Evolutionary conservation across 2,329 filamentous ascomycete species (phyloP), one percentile per base, ranked within the genome.

Genomic region (Talaromyces sp.): DNA sequence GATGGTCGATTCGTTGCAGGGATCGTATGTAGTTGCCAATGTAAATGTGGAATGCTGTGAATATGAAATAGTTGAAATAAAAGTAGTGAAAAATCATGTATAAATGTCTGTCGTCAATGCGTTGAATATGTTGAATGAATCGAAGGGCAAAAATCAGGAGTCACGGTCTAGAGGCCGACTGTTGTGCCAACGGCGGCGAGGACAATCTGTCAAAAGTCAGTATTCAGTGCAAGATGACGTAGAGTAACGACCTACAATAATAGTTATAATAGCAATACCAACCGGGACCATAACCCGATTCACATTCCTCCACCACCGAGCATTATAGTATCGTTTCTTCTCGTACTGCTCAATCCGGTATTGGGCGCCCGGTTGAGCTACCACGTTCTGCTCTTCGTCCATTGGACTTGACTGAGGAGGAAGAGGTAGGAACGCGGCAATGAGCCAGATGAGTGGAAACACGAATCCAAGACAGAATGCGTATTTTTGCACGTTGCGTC

Each of bases 371-470:
- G 76, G 76, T 66, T 81, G 81, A 47, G 82, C 66, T 63, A 72
- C 73, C 33, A 72, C 75, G 8, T 16, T 39, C 39, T 57, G 61
- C 72, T 88, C 83, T 45, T 82, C 79, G 75, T 87, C 85, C 19
- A 84, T 79, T 1, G 78, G 71, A 22, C 81, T 78, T 9, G 87
- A 85, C 63, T 84, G 83, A 1, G 81, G 80, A 10, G 90, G 90
- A 7, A 96, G 78, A 1, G 91, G 90, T 13, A 95, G 81, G 62
- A 93, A 83, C 1, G 91, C 86, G 1, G 89, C 92, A 68, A 92
- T 82, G 80, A 94, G 90, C 92, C 92, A 96, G 63, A 89, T 90
- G 89, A 92, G 84, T 6, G 91, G 92, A 72, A 92, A 87, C 56
- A 94, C 80, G 72, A 96, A 96, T 27, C 92, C 92, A 56, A 89